These are phyloP conservation scores for Torulaspora franciscae DNA, from an alignment of 805 yeast genomes.

Conservation along the genomic window DNA sequence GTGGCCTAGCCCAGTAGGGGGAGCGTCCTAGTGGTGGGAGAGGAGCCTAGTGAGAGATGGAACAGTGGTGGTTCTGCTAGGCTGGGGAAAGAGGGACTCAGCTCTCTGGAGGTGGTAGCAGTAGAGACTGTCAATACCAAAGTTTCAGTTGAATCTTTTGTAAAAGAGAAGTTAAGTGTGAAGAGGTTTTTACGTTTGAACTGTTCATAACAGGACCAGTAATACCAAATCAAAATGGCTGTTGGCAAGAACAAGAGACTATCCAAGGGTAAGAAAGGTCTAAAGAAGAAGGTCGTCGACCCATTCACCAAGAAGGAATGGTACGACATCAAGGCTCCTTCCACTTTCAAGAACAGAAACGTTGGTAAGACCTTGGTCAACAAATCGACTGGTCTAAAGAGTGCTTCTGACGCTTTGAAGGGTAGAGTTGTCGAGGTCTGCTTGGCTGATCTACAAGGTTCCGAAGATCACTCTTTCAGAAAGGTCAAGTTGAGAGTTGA, in stretches of 20 bases:
- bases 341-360: constrained; percentile 96
- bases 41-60: not conserved
- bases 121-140: not conserved
- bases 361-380: constrained; percentile 98
- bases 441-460: constrained; percentile 96
- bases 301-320: constrained; percentile 99
- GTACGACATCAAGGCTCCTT: constrained; percentile 98
- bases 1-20: not conserved
- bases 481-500: constrained; percentile 96
- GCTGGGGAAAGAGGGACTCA: not conserved
- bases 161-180: constrained; percentile 4
- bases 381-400: constrained; percentile 97
- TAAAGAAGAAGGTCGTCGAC: constrained; percentile 98
- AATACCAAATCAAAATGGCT: constrained; percentile 47
- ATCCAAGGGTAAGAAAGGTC: constrained; percentile 90
- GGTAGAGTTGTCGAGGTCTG: constrained; percentile 96
- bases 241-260: constrained; percentile 84
- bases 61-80: not conserved
- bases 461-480: constrained; percentile 98
- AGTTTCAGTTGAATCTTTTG: constrained; percentile 2
- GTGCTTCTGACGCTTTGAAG: constrained; percentile 96
- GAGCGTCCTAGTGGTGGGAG: not conserved
- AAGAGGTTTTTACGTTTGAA: not conserved
- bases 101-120: not conserved
- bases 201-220: constrained; percentile 8